phyloP scores from a whole-genome alignment of 768 basidiomycete species.

The Pisolithus albus region DNA sequence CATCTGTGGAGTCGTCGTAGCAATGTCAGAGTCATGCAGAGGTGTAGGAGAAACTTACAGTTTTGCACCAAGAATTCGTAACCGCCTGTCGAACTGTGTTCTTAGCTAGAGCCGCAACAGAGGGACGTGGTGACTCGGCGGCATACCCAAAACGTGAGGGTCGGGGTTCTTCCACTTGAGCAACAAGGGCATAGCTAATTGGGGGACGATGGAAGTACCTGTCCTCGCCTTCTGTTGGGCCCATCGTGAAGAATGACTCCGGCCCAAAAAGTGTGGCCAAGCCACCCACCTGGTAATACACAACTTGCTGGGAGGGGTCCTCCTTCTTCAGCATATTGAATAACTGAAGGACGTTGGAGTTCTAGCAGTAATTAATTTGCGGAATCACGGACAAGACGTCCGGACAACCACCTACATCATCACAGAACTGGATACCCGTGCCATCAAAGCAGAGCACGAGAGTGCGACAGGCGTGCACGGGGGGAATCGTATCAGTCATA shows the following conservation, averaged over 20 bases:
- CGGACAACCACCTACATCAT: slow-evolving; percentile 40
- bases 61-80: slow-evolving; percentile 79
- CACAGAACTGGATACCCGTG: slow-evolving; percentile 57
- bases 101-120: neutral
- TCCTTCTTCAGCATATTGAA: slow-evolving; percentile 69
- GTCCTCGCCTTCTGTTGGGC: slow-evolving; percentile 49
- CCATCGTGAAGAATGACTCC: neutral
- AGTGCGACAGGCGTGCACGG: slow-evolving; percentile 40
- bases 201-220: slow-evolving; percentile 60
- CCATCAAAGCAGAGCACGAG: slow-evolving; percentile 66
- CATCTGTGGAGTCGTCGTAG: slow-evolving; percentile 32
- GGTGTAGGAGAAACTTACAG: slow-evolving; percentile 32
- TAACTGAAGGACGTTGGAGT: slow-evolving; percentile 66
- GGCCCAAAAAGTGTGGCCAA: neutral
- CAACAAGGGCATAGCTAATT: slow-evolving; percentile 52
- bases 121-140: neutral
- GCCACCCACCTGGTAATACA: slow-evolving; percentile 60
- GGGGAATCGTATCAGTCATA: slow-evolving; percentile 35
- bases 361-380: slow-evolving; percentile 38
- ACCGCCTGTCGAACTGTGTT: slow-evolving; percentile 39
- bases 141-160: slow-evolving; percentile 65
- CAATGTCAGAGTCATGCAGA: neutral
- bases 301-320: slow-evolving; percentile 51
- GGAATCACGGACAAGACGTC: neutral
- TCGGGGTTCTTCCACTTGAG: slow-evolving; percentile 57